A percentile compares a stretch with the other conserved stretches of the same genome.
phyloP scores from a whole-genome alignment of 768 basidiomycete species.

The Leccinellum luteum region DNA sequence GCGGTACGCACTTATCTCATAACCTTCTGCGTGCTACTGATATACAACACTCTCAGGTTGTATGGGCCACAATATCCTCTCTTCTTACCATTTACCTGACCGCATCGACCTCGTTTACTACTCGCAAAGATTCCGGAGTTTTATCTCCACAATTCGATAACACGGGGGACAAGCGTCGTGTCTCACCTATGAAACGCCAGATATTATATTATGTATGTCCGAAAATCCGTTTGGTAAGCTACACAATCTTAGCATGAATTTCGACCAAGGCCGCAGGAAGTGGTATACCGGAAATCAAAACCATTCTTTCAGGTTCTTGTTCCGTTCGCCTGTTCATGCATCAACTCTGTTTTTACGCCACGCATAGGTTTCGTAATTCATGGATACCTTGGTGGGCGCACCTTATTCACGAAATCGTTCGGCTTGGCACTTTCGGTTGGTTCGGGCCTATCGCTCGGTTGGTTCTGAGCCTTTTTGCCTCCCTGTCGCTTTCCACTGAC shows the following conservation, averaged over 20 bases:
- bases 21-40: not conserved
- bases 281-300: conserved; percentile 97
- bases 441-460: conserved; percentile 84
- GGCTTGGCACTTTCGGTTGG: conserved; percentile 90
- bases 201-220: conserved; percentile 79
- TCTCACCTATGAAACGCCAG: conserved; percentile 49
- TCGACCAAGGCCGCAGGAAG: conserved; percentile 79
- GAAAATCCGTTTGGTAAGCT: not conserved
- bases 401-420: conserved; percentile 85
- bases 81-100: conserved; percentile 86
- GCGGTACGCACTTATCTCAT: conserved; percentile 59
- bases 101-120: conserved; percentile 82
- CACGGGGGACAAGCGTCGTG: conserved; percentile 20
- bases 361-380: conserved; percentile 87
- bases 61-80: conserved; percentile 68
- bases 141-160: conserved; percentile 48
- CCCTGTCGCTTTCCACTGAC: not conserved
- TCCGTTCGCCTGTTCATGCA: conserved; percentile 3
- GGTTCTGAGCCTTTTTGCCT: conserved; percentile 14
- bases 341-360: conserved; percentile 8
- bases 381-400: conserved; percentile 90
- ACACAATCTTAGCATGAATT: conserved; percentile 15
- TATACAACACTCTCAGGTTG: conserved; percentile 44
- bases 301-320: conserved; percentile 72
- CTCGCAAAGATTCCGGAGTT: conserved; percentile 86